Evolutionary conservation across 2,329 filamentous ascomycete genomes (phyloP), one percentile per base, ranked within the genome.

Genomic region (Plenodomus biglobosus): DNA sequence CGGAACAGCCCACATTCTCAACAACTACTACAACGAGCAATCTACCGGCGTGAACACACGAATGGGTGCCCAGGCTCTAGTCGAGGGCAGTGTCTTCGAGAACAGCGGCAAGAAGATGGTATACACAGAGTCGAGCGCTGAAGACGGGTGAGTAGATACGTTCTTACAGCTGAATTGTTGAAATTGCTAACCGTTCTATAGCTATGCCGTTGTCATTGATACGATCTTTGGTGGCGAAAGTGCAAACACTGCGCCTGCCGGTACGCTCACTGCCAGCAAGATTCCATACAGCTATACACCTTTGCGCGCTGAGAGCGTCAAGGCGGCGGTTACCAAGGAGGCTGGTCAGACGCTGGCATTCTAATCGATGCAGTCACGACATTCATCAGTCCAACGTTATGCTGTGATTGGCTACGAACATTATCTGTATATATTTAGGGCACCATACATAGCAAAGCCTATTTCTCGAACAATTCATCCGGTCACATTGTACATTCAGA

Each of bases 1-100:
- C 73, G 85, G 84, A 34, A 85, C 81, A 38, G 82, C 73, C 4
- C 85, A 87, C 72, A 66, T 81, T 62, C 81, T 79, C 75, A 83
- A 80, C 76, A 75, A 63, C 59, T 77, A 69, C 61, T 71, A 66
- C 55, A 47, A 57, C 30, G 60, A 64, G 39, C 60, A 65, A 24
- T 55, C 59, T 21, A 69, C 69, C 15, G 72, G 68, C 21, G 61
- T 75, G 38, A 72, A 76, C 65, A 69, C 71, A 3, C 69, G 73
- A 38, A 72, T 70, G 65, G 69, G 68, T 24, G 73, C 73, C 8
- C 65, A 75, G 51, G 65, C 69, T 3, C 64, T 75, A 7, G 69
- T 75, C 20, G 69, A 75, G 65, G 72, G 55, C 61, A 76, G 56
- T 18, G 79, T 76, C 40, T 76, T 84, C 71, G 83, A 84, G 75